Evolutionary conservation across 73 alveolate genomes (phyloP), one percentile per base, ranked within the genome.

Genomic region (Strombidium stylifer): DNA sequence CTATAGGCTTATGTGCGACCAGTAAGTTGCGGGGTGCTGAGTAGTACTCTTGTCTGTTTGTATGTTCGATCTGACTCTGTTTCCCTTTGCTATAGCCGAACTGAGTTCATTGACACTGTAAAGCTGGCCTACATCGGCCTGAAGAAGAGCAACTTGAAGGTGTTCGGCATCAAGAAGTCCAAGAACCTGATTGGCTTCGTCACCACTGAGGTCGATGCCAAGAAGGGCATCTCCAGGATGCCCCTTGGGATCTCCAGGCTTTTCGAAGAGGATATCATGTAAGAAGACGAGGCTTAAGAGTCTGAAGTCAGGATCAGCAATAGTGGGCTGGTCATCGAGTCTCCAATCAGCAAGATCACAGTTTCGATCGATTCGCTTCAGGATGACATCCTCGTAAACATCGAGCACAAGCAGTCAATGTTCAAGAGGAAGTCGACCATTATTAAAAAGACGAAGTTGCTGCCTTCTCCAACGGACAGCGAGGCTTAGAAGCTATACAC

Each of bases 111-210:
- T 18, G 34, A 69, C 46, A 69, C 64, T 21, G 16, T 84, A 23
- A 75, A 76, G 47, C 41, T 77, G 49, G 94, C 84, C 19, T 84
- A 28, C 51, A 49, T 68, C 24, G 37, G 70, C 5, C 30, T 28
- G 27, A 37, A 16, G 35, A 56, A 70, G 36, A 15, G 12, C 8
- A 70, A 70, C 67, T 54, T 70, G 14, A 65, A 73, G 12, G 55
- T 70, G 31, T 70, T 55, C 20, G 84, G 84, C 31, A 45, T 70
- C 26, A 68, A 56, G 7, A 8, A 34, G 7, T n/a, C n/a, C n/a
- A 56, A 37, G 18, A 12, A 40, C 12, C 35, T 70, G 12, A 12
- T 41, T 20, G 67, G 55, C 46, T 53, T 37, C 25, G 35, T 73
- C 34, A 70, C 84, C 19, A 70, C 66, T 1, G 68, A 55, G 37